Evolutionary conservation across 495 filamentous ascomycete species (phyloP), one percentile per base, ranked within the genome.

Genomic region (Schizothecium vesticola): DNA sequence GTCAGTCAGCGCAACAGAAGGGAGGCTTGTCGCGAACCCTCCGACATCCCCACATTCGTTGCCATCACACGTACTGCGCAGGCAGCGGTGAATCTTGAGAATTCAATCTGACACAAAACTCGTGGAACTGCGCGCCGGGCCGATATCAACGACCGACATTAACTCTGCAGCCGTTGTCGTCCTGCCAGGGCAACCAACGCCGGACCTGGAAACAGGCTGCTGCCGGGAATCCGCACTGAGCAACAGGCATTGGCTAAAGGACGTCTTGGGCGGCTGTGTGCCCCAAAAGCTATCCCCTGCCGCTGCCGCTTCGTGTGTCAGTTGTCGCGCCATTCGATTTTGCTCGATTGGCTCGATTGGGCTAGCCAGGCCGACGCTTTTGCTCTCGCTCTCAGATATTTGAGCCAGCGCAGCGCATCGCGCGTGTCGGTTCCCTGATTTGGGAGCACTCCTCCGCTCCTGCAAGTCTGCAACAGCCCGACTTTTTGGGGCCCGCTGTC

Each of bases 371-470:
- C 43, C 16, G 43, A 2, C 19, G 43, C 43, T n/a, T 51, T 51
- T 28, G 26, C 62, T 21, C 36, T 55, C 24, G 43, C 43, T 51
- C 43, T 51, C 43, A 19, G 43, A 51, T 28, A 59, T 59, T 59
- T 59, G 43, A 51, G 36, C 43, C 43, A 51, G 43, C 43, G 43
- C 43, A 51, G 16, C 43, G 43, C 43, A 64, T 58, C 60, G 57
- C 65, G 36, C 66, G 64, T 26, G 43, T 25, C 68, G 36, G 65
- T 73, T 63, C 71, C 71, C 68, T 73, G 69, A 69, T 71, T 73
- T 71, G n/a, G 64, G 16, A 55, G 31, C 66, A 23, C 43, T 51
- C 43, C 19, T 51, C 43, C 43, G 43, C 57, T 62, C 67, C 71
- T 71, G 69, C 69, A 64, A 72, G 59, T 64, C 71, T 71, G 69